Conservation (phyloP, 345 rosid genomes). For the Clarkia xantiana region DNA sequence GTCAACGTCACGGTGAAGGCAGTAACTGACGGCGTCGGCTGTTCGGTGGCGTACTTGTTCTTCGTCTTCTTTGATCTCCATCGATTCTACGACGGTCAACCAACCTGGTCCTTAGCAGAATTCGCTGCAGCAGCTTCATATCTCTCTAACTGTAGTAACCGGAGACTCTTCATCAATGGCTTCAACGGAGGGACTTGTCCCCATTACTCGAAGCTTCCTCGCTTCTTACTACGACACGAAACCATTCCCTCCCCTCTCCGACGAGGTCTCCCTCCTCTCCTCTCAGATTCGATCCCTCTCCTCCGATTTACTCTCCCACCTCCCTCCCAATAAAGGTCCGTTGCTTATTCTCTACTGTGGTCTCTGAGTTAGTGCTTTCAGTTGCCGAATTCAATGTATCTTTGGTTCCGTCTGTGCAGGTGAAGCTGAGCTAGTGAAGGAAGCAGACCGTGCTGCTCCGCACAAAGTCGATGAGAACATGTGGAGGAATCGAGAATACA, state of each 20-base stretch:
- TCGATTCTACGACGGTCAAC: no score
- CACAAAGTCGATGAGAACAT: conserved; percentile 93
- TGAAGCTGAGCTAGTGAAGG: conserved; percentile 37
- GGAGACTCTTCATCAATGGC: conserved; percentile 25
- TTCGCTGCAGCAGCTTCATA: no score
- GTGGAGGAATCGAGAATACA: conserved; percentile 90
- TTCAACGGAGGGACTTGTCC: conserved; percentile 75
- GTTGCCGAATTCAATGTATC: no score
- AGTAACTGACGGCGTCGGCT: no score
- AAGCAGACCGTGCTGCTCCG: conserved; percentile 39
- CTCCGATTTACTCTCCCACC: conserved; percentile 32
- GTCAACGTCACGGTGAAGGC: no score
- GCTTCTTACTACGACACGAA: conserved; percentile 70
- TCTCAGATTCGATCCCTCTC: conserved; percentile 47
- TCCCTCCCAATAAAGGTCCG: conserved; percentile 53
- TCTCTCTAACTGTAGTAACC: not conserved
- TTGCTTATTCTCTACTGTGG: no score
- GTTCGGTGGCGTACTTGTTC: no score
- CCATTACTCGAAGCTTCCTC: conserved; percentile 64
- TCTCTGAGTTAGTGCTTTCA: no score
- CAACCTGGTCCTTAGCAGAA: no score
- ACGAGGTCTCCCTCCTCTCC: conserved; percentile 51
- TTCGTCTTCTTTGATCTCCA: no score
- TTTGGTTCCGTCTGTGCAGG: conserved; percentile 19
- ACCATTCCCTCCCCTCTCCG: conserved; percentile 56